phyloP scores from a whole-genome alignment of 78 protist species.

The Dictyostelium citrinum region DNA sequence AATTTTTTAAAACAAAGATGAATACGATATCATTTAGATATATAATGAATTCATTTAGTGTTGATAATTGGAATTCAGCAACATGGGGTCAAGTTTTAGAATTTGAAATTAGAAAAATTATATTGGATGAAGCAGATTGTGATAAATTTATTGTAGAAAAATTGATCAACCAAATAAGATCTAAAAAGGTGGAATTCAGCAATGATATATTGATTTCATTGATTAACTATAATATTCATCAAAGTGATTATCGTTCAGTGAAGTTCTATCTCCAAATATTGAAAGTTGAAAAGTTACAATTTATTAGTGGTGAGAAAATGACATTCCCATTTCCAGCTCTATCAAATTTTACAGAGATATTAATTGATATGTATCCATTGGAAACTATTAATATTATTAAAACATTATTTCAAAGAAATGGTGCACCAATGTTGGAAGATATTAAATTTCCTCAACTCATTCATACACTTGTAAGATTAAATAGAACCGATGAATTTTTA shows the following conservation, averaged over 20 bases:
- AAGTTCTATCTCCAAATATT: background rate
- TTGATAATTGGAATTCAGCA: background rate
- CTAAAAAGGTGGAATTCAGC: background rate
- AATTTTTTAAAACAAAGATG: background rate
- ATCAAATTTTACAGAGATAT: background rate
- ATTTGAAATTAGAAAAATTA: background rate
- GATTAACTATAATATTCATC: background rate
- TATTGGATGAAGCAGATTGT: background rate
- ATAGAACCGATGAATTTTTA: background rate
- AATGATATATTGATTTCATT: background rate
- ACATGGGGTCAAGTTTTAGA: background rate
- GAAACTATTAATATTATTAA: background rate
- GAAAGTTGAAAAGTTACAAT: background rate
- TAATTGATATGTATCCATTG: background rate
- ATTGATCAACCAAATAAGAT: background rate
- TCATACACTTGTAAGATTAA: background rate
- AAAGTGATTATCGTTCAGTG: background rate
- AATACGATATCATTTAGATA: background rate
- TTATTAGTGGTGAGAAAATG: background rate
- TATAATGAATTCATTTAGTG: background rate
- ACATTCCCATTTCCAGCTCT: background rate
- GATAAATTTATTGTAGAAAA: background rate
- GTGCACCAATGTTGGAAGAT: background rate
- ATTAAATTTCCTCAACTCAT: background rate
- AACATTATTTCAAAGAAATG: background rate